Evolutionary conservation across 805 yeast species (phyloP), one percentile per base, ranked within the genome.

Genomic region (Cyberlindnera meyerae): DNA sequence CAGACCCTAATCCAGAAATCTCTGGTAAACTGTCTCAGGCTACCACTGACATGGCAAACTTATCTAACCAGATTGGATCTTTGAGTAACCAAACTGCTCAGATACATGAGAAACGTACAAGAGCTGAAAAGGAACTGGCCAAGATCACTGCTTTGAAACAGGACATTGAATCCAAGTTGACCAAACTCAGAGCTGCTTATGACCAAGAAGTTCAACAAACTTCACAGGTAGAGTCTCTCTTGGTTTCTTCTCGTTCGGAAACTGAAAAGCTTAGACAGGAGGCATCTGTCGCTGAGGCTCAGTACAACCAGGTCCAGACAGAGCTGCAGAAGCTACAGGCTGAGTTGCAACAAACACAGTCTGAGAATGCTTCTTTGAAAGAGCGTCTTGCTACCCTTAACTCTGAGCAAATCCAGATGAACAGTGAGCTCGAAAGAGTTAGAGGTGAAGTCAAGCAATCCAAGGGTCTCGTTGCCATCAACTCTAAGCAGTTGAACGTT

Each of bases 51-150:
- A 73, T 87, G 57, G 96, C 95, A 12, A 86, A 89, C 49, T 68
- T 84, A 28, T 82, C 95, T 0, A 85, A 81, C 49, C 96, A 89
- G 63, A 80, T 86, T 45, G 77, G 77, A 45, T 82, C 95, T 0
- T 65, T 90, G 45, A 73, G 88, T 1, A 62, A 71, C 16, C 96
- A 88, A 59, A 84, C 94, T 2, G 67, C 83, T 1, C 71, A 70
- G 12, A 69, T 83, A 21, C 79, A 79, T 42, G 82, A 75, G 16
- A 83, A 83, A 60, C 79, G 86, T 44, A 65, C 73, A 14, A 73
- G 78, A 43, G 87, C 96, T 1, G 87, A 81, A 52, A 77, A 73
- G 39, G 96, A 90, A 53, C 68, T 89, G 37, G 67, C 77, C n/a
- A 71, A 75, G 39, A 77, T 85, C 41, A 71, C 77, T 48, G 67